Evolutionary conservation across 306 rosid genomes (phyloP).

Genomic region (Prunus kanzakura): DNA sequence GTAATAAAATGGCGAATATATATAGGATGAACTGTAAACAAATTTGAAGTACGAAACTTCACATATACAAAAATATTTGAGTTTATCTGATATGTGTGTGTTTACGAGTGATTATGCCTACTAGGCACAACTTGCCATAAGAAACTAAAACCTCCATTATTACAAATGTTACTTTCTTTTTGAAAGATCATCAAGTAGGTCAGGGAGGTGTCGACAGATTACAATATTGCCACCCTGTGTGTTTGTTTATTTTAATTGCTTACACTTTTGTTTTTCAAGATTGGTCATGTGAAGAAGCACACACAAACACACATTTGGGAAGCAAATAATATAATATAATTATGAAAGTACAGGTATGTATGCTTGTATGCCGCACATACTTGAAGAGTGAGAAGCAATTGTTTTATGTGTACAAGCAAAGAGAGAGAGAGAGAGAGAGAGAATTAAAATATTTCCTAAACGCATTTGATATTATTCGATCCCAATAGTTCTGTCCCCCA

Average conservation of each 20-base stretch:
- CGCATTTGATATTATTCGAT: conserved; percentile 19
- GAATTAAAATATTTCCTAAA: background rate
- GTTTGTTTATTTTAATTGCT: background rate
- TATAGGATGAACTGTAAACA: too few species aligned
- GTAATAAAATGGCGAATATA: background rate
- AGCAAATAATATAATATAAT: background rate
- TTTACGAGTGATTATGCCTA: background rate
- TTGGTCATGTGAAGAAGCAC: background rate
- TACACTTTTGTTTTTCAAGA: background rate
- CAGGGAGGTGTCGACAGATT: background rate
- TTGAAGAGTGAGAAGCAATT: background rate
- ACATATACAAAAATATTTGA: background rate
- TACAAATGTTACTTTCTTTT: background rate
- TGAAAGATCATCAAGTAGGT: background rate
- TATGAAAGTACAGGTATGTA: background rate
- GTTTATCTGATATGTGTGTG: background rate
- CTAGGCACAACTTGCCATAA: background rate
- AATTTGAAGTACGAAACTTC: too few species aligned
- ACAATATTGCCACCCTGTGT: conserved; percentile 1
- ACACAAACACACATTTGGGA: background rate
- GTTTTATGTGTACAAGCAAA: background rate
- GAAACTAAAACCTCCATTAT: background rate
- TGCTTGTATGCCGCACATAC: background rate
- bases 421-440: background rate
- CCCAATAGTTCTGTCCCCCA: conserved; percentile 16